Percentiles rank a stretch among this genome's conserved stretches.
phyloP scores from a whole-genome alignment of 371 early-diverging fungal species.

The Entomophthora muscae region DNA sequence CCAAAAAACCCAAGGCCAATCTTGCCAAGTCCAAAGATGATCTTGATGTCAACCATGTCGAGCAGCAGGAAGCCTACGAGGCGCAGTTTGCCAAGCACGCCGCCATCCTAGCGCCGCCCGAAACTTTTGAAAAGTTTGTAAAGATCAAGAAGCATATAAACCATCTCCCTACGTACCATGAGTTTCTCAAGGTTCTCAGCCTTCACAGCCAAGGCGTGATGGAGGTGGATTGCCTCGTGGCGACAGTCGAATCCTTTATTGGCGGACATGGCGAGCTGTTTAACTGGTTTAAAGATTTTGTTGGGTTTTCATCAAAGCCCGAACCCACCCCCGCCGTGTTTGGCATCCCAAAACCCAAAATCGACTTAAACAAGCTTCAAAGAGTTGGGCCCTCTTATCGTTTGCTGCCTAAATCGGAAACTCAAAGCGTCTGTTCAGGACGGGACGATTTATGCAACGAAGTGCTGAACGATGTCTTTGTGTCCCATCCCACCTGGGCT shows the following conservation, averaged over 20 bases:
- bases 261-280: conserved; percentile 59
- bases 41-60: conserved; percentile 7
- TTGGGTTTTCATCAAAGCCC: conserved; percentile 65
- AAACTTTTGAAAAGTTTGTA: conserved; percentile 87
- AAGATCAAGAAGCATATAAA: conserved; percentile 67
- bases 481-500: conserved; percentile 87
- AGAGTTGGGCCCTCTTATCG: conserved; percentile 56
- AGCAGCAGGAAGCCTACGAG: conserved; percentile 8
- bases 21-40: neutral
- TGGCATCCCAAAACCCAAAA: conserved; percentile 26
- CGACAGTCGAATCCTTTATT: conserved; percentile 65
- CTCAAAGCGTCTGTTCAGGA: conserved; percentile 54
- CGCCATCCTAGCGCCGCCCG: conserved; percentile 26
- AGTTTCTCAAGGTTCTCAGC: conserved; percentile 94
- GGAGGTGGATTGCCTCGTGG: conserved; percentile 61
- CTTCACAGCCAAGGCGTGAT: conserved; percentile 91
- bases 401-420: conserved; percentile 39
- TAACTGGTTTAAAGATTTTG: conserved; percentile 84
- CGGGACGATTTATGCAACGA: conserved; percentile 77
- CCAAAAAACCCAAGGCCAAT: neutral
- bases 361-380: conserved; percentile 35
- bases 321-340: conserved; percentile 24
- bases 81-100: conserved; percentile 13
- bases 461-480: conserved; percentile 91
- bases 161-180: conserved; percentile 75